These are phyloP conservation scores for Filobasidium uniguttulatum DNA, from an alignment of 1,284 basidiomycete species.

Conservation along the genomic window DNA sequence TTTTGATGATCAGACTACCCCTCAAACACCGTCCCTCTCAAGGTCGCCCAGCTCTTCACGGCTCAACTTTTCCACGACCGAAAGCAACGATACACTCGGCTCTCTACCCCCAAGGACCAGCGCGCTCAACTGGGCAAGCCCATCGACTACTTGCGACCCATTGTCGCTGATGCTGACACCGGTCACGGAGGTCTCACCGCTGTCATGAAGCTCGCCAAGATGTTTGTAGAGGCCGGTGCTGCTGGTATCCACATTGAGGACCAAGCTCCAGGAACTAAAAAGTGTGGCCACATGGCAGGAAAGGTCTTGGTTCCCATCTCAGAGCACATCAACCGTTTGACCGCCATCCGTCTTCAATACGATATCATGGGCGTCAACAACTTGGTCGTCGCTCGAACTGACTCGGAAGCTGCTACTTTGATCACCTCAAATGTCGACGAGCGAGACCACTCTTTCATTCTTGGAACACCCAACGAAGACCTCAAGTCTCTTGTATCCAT, in stretches of 20 bases:
- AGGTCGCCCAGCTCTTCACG: conserved; percentile 50
- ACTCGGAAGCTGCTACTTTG: conserved; percentile 83
- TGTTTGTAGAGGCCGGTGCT: conserved; percentile 63
- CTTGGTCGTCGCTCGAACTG: conserved; percentile 59
- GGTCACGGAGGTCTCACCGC: conserved; percentile 57
- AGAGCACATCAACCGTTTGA: conserved; percentile 65
- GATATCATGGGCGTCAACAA: conserved; percentile 69
- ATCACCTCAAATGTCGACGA: conserved; percentile 94
- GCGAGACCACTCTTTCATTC: conserved; percentile 91
- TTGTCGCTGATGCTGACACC: conserved; percentile 88
- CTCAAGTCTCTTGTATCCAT: conserved; percentile 58
- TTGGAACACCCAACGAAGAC: conserved; percentile 69
- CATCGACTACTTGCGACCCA: conserved; percentile 80
- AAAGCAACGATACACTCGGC: conserved; percentile 52
- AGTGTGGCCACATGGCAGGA: conserved; percentile 59
- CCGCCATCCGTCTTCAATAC: conserved; percentile 62
- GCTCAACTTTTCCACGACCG: conserved; percentile 52
- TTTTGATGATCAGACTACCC: conserved; percentile 41
- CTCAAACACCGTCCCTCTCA: conserved; percentile 50
- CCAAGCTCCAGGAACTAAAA: conserved; percentile 47
- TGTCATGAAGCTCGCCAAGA: conserved; percentile 83
- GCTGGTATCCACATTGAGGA: conserved; percentile 65
- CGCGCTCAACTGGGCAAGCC: conserved; percentile 46
- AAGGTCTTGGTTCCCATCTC: conserved; percentile 55
- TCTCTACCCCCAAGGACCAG: conserved; percentile 30